A percentile compares a stretch with the other conserved stretches of the same genome.
phyloP scores from a whole-genome alignment of 2,329 filamentous ascomycete species.

The Penicillium sp. region DNA sequence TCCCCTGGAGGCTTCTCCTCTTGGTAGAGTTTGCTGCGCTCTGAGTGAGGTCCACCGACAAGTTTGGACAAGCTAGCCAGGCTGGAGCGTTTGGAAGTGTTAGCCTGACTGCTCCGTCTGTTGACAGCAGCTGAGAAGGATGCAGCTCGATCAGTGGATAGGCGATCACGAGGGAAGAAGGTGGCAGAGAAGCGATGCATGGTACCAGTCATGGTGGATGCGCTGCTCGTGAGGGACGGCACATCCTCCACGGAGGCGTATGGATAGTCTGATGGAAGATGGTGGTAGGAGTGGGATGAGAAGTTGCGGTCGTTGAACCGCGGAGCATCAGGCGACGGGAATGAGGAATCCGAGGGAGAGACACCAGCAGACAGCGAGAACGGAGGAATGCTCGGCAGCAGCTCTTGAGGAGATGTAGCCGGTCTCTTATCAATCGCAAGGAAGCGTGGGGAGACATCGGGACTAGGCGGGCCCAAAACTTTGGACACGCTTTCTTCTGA shows the following conservation, averaged over 20 bases:
- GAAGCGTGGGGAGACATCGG: slow-evolving; percentile 46
- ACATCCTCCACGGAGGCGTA: slow-evolving; percentile 57
- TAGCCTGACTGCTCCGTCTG: slow-evolving; percentile 47
- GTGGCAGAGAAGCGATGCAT: slow-evolving; percentile 52
- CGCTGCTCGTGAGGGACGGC: slow-evolving; percentile 57
- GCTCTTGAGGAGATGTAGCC: slow-evolving; percentile 50
- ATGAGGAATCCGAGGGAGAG: slow-evolving; percentile 49
- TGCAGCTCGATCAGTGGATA: slow-evolving; percentile 52
- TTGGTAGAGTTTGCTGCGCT: slow-evolving; percentile 53
- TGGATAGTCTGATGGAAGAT: slow-evolving; percentile 46
- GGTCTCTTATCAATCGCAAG: slow-evolving; percentile 48
- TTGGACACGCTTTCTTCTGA: slow-evolving; percentile 38
- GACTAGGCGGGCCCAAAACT: slow-evolving; percentile 37
- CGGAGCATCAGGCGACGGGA: slow-evolving; percentile 54
- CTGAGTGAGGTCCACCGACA: slow-evolving; percentile 51
- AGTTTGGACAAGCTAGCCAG: slow-evolving; percentile 57
- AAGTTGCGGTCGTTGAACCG: slow-evolving; percentile 52
- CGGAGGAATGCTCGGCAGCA: slow-evolving; percentile 47
- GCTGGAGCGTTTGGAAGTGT: slow-evolving; percentile 54
- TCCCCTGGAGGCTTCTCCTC: slow-evolving; percentile 52
- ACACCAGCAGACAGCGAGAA: slow-evolving; percentile 48
- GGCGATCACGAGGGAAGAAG: slow-evolving; percentile 48
- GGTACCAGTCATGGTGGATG: slow-evolving; percentile 54
- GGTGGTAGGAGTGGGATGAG: slow-evolving; percentile 43
- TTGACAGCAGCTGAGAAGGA: slow-evolving; percentile 52